Percentiles rank a stretch among this genome's conserved stretches.
Conservation (phyloP, 208 protist species). For the Trypanosoma platydactyli region DNA sequence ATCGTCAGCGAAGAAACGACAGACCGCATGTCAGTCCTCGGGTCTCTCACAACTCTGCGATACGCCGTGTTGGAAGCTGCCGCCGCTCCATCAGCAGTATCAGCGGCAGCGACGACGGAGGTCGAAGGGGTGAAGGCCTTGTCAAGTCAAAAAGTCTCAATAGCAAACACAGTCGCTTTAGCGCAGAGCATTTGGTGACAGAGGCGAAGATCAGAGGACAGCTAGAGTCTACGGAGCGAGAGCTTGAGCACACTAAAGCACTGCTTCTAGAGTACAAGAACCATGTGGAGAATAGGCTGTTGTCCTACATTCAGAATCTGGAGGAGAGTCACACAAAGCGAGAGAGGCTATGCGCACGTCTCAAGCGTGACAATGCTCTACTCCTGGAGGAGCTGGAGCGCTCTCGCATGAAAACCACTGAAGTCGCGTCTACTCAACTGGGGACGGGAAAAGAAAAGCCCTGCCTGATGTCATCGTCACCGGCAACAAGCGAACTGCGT, state of each 20-base stretch:
- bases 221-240: not conserved
- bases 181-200: not conserved
- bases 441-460: not conserved
- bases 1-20: no score
- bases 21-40: no score
- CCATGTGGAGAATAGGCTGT: constrained; percentile 33
- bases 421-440: not conserved
- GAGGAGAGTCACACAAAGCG: constrained; percentile 2
- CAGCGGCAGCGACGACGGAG: no score
- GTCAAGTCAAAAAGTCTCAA: no score
- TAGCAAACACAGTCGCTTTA: not conserved
- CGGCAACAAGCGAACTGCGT: not conserved
- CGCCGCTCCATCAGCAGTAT: no score
- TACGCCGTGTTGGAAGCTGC: no score
- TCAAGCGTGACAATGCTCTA: constrained; percentile 19
- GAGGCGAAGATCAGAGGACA: not conserved
- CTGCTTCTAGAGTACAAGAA: constrained; percentile 26
- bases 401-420: not conserved
- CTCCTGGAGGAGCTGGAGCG: constrained; percentile 15
- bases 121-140: no score
- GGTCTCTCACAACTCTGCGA: no score
- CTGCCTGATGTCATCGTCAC: not conserved
- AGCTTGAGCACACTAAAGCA: constrained; percentile 11
- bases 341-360: constrained; percentile 11
- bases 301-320: constrained; percentile 21